These are phyloP conservation scores for Eucalyptus pauciflora DNA, from an alignment of 345 rosid genomes.

Conservation along the genomic window DNA sequence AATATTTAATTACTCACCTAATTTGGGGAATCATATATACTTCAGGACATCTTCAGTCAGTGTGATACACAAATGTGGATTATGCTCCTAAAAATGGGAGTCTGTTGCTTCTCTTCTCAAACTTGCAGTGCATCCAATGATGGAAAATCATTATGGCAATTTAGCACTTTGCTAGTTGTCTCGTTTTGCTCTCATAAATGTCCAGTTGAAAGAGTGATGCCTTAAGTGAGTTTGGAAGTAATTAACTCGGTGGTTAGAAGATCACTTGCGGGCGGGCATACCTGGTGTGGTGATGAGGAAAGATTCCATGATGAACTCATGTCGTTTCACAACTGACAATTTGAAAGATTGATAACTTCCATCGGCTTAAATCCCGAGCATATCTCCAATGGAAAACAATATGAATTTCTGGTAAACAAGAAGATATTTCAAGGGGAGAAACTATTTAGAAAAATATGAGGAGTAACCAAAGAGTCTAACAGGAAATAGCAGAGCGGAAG, in stretches of 20 bases:
- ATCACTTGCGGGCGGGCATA: neutral
- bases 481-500: neutral
- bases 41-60: neutral
- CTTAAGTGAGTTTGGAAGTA: neutral
- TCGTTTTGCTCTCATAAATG: neutral
- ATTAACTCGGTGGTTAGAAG: neutral
- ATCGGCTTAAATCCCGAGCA: neutral
- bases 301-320: neutral
- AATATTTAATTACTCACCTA: neutral
- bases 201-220: neutral
- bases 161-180: neutral
- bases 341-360: neutral
- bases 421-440: neutral
- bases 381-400: neutral
- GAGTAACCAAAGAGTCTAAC: neutral
- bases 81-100: neutral
- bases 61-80: neutral
- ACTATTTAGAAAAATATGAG: neutral
- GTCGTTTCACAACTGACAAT: neutral
- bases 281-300: neutral
- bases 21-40: neutral
- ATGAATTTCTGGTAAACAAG: neutral
- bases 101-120: neutral
- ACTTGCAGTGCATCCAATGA: neutral
- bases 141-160: neutral